phyloP scores from a whole-genome alignment of 1,139 yeast species.

The Suhomyces kunorum region DNA sequence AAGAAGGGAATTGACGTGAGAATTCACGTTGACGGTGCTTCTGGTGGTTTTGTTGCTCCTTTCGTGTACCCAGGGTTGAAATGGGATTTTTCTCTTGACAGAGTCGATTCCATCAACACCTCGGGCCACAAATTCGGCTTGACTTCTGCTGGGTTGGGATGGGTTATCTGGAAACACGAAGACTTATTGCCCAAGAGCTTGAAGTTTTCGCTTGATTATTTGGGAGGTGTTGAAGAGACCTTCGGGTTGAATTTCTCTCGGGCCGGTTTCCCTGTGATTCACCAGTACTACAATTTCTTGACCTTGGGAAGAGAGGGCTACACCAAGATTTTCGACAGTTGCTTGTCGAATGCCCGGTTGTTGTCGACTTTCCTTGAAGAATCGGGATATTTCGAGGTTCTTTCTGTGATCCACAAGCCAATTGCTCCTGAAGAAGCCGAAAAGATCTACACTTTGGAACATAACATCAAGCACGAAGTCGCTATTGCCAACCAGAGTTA shows the following conservation, averaged over 20 bases:
- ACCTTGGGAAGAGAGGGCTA: slow-evolving; percentile 72
- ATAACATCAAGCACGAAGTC: slow-evolving; percentile 19
- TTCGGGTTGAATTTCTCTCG: slow-evolving; percentile 86
- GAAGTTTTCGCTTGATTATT: slow-evolving; percentile 75
- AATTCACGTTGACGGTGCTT: slow-evolving; percentile 92
- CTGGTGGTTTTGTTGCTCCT: slow-evolving; percentile 89
- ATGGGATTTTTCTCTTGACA: slow-evolving; percentile 80
- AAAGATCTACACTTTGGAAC: slow-evolving; percentile 26
- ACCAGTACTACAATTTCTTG: slow-evolving; percentile 81
- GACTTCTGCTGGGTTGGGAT: slow-evolving; percentile 88
- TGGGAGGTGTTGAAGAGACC: slow-evolving; percentile 89
- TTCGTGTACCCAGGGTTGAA: slow-evolving; percentile 69
- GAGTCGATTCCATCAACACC: slow-evolving; percentile 86
- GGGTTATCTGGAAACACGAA: slow-evolving; percentile 81
- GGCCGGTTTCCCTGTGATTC: slow-evolving; percentile 88
- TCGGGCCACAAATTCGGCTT: slow-evolving; percentile 94
- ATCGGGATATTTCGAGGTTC: slow-evolving; percentile 67
- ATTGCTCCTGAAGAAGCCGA: slow-evolving; percentile 13
- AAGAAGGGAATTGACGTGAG: slow-evolving; percentile 71
- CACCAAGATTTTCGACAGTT: slow-evolving; percentile 58
- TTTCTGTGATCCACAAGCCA: slow-evolving; percentile 75
- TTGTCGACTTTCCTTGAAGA: slow-evolving; percentile 66
- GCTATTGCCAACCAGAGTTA: slow-evolving; percentile 39
- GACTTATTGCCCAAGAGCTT: slow-evolving; percentile 66
- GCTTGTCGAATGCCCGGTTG: slow-evolving; percentile 70